These are phyloP conservation scores for Lathyrus aphaca DNA, from an alignment of 306 rosid genomes.

Conservation along the genomic window DNA sequence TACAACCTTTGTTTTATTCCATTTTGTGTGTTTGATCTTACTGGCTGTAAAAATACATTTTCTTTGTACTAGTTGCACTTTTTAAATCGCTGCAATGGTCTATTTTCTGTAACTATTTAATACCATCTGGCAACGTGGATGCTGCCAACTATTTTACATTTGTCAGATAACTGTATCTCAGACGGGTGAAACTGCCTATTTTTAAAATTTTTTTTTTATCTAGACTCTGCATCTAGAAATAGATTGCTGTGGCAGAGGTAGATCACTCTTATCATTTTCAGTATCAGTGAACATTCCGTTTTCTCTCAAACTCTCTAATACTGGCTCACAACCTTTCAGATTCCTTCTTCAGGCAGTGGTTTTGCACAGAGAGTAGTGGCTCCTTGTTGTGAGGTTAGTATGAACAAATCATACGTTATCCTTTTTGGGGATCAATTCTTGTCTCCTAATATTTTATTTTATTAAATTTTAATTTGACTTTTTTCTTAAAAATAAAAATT, in stretches of 20 bases:
- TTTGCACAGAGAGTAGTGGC: conserved; percentile 69
- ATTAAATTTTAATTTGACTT: background rate
- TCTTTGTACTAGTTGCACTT: background rate
- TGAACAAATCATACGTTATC: conserved; percentile 18
- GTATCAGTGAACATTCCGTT: background rate
- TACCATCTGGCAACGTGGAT: background rate
- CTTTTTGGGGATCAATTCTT: conserved; percentile 19
- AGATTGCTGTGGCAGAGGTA: background rate
- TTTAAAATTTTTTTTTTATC: background rate
- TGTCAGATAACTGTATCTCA: conserved; percentile 6
- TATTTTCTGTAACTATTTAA: background rate
- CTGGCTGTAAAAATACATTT: conserved; percentile 25
- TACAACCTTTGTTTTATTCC: conserved; percentile 28
- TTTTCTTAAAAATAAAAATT: background rate
- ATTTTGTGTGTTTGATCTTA: conserved; percentile 39
- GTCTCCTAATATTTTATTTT: conserved; percentile 2
- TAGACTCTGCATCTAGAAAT: conserved; percentile 6
- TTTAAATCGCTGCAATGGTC: background rate
- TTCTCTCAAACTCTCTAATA: background rate
- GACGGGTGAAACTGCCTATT: background rate
- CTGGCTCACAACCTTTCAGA: conserved; percentile 53
- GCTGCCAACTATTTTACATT: background rate
- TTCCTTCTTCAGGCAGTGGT: conserved; percentile 62
- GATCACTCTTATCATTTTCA: background rate
- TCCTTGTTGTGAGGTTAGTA: conserved; percentile 83